Percentiles rank a stretch among this genome's conserved stretches.
phyloP scores from a whole-genome alignment of 176 grass and related monocot genomes.

The Saccharum officinarum region DNA sequence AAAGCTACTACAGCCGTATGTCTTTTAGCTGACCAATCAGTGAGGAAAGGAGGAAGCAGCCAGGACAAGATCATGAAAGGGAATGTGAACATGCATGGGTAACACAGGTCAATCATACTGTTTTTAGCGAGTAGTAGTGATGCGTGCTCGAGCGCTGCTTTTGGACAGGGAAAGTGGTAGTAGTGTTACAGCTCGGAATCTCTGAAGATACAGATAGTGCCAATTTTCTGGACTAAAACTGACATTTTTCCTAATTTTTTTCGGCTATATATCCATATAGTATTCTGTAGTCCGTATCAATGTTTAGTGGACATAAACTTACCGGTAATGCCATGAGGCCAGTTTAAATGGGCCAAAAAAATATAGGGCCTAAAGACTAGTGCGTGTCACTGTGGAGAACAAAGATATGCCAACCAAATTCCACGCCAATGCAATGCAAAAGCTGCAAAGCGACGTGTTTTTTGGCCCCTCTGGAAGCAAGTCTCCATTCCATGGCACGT shows the following conservation, averaged over 20 bases:
- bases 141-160: conserved; percentile 7
- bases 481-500: neutral
- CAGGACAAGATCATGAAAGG: conserved; percentile 12
- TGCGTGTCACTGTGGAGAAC: conserved; percentile 27
- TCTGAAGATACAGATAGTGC: neutral
- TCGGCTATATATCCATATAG: neutral
- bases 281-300: neutral
- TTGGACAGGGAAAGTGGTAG: neutral
- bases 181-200: neutral
- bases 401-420: conserved; percentile 15
- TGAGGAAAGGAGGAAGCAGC: neutral
- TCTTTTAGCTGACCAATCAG: conserved; percentile 16
- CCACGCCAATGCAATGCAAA: neutral
- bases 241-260: neutral
- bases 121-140: conserved; percentile 6
- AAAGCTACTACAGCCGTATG: neutral
- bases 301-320: neutral
- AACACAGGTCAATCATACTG: neutral
- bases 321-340: neutral
- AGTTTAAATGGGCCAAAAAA: conserved; percentile 14
- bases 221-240: neutral
- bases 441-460: conserved; percentile 10
- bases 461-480: neutral
- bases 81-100: conserved; percentile 27
- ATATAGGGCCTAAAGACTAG: neutral